Percentiles rank a stretch among this genome's conserved stretches.
These are phyloP conservation scores for Pythium oligandrum DNA, from an alignment of 352 stramenopile genomes.

Conservation along the genomic window DNA sequence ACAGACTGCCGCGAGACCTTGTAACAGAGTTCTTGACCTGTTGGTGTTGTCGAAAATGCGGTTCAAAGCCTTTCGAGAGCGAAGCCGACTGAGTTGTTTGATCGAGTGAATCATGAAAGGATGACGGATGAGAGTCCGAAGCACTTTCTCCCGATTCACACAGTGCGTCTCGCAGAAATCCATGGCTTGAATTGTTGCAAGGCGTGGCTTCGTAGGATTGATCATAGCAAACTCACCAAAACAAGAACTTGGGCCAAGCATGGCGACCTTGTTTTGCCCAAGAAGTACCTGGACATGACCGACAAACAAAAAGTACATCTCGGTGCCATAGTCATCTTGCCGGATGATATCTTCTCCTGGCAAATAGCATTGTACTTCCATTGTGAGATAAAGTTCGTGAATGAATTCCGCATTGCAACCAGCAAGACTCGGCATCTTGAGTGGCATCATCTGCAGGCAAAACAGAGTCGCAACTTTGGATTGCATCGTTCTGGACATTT, in stretches of 20 bases:
- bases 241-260: constrained; percentile 62
- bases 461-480: constrained; percentile 66
- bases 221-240: constrained; percentile 83
- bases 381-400: constrained; percentile 70
- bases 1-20: constrained; percentile 62
- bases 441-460: constrained; percentile 68
- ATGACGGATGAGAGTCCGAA: constrained; percentile 42
- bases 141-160: constrained; percentile 42
- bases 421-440: constrained; percentile 59
- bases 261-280: constrained; percentile 51
- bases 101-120: constrained; percentile 61
- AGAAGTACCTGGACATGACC: constrained; percentile 72
- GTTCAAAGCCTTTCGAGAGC: constrained; percentile 50
- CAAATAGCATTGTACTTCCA: constrained; percentile 70
- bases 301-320: constrained; percentile 81
- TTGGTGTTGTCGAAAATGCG: constrained; percentile 49
- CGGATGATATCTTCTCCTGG: constrained; percentile 74
- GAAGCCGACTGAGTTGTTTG: constrained; percentile 38
- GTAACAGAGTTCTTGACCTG: constrained; percentile 56
- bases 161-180: constrained; percentile 80
- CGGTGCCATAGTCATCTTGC: constrained; percentile 73
- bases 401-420: constrained; percentile 77
- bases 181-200: constrained; percentile 72
- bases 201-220: constrained; percentile 54
- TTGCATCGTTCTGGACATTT: constrained; percentile 72